A percentile compares a stretch with the other conserved stretches of the same genome.
These are phyloP conservation scores for Neolentinus lepideus DNA, from an alignment of 1,284 basidiomycete genomes.

Conservation along the genomic window DNA sequence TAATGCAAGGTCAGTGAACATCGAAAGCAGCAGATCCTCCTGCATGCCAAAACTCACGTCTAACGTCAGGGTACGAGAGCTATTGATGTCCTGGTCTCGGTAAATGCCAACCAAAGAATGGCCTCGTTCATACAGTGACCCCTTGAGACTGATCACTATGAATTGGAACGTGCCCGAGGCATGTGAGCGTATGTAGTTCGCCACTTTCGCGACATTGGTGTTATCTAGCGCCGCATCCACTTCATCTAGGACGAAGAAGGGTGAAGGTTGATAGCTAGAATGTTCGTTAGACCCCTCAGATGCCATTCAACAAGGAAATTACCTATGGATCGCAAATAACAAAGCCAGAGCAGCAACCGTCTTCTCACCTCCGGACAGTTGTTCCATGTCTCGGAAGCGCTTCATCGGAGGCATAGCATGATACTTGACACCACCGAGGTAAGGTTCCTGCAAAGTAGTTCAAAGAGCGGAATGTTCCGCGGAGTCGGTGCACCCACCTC, in stretches of 20 bases:
- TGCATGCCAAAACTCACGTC: conserved; percentile 57
- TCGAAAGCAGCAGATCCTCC: neutral
- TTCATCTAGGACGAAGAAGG: conserved; percentile 98
- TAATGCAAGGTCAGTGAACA: conserved; percentile 5
- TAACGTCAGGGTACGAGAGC: conserved; percentile 81
- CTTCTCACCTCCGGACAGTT: conserved; percentile 97
- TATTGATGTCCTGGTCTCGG: conserved; percentile 90
- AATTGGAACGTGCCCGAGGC: conserved; percentile 86
- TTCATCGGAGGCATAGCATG: conserved; percentile 99
- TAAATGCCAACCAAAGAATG: conserved; percentile 92
- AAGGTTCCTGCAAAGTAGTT: conserved; percentile 71
- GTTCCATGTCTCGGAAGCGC: conserved; percentile 98
- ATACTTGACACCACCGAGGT: conserved; percentile 93
- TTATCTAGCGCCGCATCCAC: conserved; percentile 97
- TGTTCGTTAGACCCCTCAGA: conserved; percentile 5
- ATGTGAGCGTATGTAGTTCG: conserved; percentile 82
- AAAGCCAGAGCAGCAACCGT: conserved; percentile 95
- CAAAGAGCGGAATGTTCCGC: neutral
- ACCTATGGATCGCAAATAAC: conserved; percentile 95
- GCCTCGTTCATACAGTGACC: conserved; percentile 85
- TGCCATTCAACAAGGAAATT: conserved; percentile 3
- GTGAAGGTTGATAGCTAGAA: conserved; percentile 88
- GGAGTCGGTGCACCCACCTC: conserved; percentile 49
- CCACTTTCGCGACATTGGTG: conserved; percentile 90
- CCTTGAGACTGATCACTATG: conserved; percentile 94